Conservation (phyloP, 192 early-diverging fungal species). For the Kappamyces sp. region DNA sequence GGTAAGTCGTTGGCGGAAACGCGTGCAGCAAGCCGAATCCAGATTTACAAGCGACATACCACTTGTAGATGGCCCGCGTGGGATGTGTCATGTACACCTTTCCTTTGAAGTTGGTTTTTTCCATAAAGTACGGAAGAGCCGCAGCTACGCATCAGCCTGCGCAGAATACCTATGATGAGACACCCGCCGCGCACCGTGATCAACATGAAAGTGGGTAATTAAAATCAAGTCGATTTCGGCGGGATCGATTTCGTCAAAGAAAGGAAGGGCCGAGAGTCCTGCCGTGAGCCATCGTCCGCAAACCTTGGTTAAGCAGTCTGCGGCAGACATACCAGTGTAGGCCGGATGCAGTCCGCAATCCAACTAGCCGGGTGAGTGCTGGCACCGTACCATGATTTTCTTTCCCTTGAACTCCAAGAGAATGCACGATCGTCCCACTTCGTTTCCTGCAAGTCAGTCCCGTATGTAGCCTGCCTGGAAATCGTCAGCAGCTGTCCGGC, state of each 20-base stretch:
- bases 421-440: conserved; percentile 93
- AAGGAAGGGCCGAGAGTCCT: conserved; percentile 60
- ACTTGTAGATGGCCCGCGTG: conserved; percentile 96
- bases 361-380: conserved; percentile 43
- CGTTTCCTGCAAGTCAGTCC: conserved; percentile 56
- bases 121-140: conserved; percentile 91
- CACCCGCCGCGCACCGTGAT: conserved; percentile 66
- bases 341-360: conserved; percentile 97
- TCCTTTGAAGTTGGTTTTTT: conserved; percentile 95
- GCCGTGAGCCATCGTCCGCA: too few species aligned
- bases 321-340: conserved; percentile 70
- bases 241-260: conserved; percentile 92
- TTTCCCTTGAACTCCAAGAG: conserved; percentile 95
- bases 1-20: too few species aligned
- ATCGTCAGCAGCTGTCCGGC: too few species aligned
- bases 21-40: too few species aligned
- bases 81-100: conserved; percentile 99
- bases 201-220: conserved; percentile 96
- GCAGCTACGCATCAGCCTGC: conserved; percentile 15
- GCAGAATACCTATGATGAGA: too few species aligned
- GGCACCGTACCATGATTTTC: conserved; percentile 67
- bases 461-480: too few species aligned
- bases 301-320: too few species aligned
- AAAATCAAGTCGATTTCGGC: conserved; percentile 81
- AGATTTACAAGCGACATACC: conserved; percentile 32